Evolutionary conservation across 805 yeast species (phyloP).

Genomic region (Candida endomychidarum): DNA sequence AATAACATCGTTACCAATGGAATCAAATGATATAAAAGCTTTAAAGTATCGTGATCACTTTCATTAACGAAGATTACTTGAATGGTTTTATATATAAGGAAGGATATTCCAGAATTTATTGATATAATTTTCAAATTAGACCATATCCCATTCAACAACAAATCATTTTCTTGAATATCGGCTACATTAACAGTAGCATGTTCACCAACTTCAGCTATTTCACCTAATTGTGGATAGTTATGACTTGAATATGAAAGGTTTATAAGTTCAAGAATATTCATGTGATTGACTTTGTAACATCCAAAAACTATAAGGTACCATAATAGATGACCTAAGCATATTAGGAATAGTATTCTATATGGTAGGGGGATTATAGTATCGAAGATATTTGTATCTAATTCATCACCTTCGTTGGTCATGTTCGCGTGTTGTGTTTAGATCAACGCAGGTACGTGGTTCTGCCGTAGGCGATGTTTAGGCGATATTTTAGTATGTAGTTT

Average conservation of each 20-base stretch:
- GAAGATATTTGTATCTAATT: slow-evolving; percentile 21
- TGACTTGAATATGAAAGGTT: slow-evolving; percentile 42
- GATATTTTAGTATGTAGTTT: too few relatives aligned
- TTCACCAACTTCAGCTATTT: slow-evolving; percentile 28
- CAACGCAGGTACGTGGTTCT: background rate
- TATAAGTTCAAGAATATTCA: slow-evolving; percentile 48
- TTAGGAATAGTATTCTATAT: slow-evolving; percentile 46
- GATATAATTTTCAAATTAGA: slow-evolving; percentile 28
- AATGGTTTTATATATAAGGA: slow-evolving; percentile 12
- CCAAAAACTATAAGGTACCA: slow-evolving; percentile 50
- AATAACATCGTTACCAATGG: slow-evolving; percentile 39
- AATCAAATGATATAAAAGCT: slow-evolving; percentile 20
- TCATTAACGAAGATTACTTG: slow-evolving; percentile 13
- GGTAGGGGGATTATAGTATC: slow-evolving; percentile 38
- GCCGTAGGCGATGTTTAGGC: too few relatives aligned
- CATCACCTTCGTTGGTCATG: slow-evolving; percentile 8
- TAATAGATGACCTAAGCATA: slow-evolving; percentile 50
- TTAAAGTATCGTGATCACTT: slow-evolving; percentile 11
- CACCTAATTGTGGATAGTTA: slow-evolving; percentile 30
- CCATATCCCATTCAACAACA: slow-evolving; percentile 36
- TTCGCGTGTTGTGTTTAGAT: background rate
- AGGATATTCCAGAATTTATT: slow-evolving; percentile 19
- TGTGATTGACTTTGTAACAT: slow-evolving; percentile 34
- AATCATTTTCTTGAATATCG: slow-evolving; percentile 28
- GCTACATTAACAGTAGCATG: slow-evolving; percentile 30